Conservation (phyloP, 164 flowering plant species). For the Chloranthus sessilifolius region DNA sequence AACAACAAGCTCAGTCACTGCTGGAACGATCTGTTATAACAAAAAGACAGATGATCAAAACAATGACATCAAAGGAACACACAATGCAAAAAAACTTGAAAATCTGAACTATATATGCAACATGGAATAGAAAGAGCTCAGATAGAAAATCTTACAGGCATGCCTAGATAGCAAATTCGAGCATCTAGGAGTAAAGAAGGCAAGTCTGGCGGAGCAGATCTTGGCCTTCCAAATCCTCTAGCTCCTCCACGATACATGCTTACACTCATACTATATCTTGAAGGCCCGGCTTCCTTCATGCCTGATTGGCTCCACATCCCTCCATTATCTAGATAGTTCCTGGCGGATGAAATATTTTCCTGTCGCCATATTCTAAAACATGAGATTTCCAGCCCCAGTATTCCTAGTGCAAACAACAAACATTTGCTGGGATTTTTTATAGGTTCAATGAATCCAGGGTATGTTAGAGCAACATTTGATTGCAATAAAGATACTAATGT, state of each 20-base stretch:
- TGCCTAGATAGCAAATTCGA: conserved; percentile 74
- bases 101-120: not conserved
- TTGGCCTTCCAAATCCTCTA: conserved; percentile 60
- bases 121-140: not conserved
- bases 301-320: conserved; percentile 68
- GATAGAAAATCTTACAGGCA: conserved; percentile 65
- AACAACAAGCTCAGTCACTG: conserved; percentile 86
- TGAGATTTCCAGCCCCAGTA: conserved; percentile 9
- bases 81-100: not conserved
- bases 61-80: not conserved
- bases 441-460: not conserved
- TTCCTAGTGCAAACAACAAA: not conserved
- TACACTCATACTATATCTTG: conserved; percentile 63
- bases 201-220: conserved; percentile 87
- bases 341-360: conserved; percentile 77
- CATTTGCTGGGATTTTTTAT: not conserved
- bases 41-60: conserved; percentile 1
- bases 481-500: not conserved
- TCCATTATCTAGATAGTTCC: conserved; percentile 57
- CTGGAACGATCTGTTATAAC: conserved; percentile 72
- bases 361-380: conserved; percentile 19
- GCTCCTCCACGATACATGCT: conserved; percentile 74
- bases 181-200: conserved; percentile 87
- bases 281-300: conserved; percentile 33
- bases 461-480: not conserved